Evolutionary conservation across 2,329 filamentous ascomycete species (phyloP).

Genomic region (Microcera coccophila): DNA sequence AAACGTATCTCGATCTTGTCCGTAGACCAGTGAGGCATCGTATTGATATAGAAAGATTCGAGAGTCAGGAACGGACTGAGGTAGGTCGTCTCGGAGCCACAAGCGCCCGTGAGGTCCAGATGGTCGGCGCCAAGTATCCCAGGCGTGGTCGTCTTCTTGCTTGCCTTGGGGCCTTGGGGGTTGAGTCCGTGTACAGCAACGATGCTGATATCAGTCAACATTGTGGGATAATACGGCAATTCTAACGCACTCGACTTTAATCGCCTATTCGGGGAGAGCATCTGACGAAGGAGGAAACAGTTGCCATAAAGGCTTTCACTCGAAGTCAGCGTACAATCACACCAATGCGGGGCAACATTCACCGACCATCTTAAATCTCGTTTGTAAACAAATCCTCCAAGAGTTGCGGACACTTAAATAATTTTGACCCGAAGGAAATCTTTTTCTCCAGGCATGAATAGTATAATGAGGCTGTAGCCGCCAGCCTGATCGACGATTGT

Average conservation of each 20-base stretch:
- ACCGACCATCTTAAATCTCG: too few relatives aligned
- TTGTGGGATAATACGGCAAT: background rate
- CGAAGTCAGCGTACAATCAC: too few relatives aligned
- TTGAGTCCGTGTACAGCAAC: constrained; percentile 4
- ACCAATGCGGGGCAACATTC: too few relatives aligned
- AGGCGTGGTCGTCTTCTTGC: background rate
- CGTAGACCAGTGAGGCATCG: background rate
- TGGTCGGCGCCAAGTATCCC: constrained; percentile 3
- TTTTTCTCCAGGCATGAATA: too few relatives aligned
- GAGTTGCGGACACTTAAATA: too few relatives aligned
- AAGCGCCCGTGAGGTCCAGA: background rate
- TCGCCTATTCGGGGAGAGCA: too few relatives aligned
- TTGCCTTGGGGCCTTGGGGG: background rate
- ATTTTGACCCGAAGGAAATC: too few relatives aligned
- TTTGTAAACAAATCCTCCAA: too few relatives aligned
- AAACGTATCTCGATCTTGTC: background rate
- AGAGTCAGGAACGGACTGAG: background rate
- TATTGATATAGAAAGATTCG: constrained; percentile 5
- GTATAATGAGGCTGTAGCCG: too few relatives aligned
- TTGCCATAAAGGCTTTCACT: too few relatives aligned
- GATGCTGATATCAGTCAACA: background rate
- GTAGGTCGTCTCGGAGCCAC: constrained; percentile 3
- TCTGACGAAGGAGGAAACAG: too few relatives aligned
- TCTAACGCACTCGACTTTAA: background rate
- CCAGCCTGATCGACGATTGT: too few relatives aligned